Conservation (phyloP, 2,329 filamentous ascomycete species). For the Pestalotiopsis sp. region DNA sequence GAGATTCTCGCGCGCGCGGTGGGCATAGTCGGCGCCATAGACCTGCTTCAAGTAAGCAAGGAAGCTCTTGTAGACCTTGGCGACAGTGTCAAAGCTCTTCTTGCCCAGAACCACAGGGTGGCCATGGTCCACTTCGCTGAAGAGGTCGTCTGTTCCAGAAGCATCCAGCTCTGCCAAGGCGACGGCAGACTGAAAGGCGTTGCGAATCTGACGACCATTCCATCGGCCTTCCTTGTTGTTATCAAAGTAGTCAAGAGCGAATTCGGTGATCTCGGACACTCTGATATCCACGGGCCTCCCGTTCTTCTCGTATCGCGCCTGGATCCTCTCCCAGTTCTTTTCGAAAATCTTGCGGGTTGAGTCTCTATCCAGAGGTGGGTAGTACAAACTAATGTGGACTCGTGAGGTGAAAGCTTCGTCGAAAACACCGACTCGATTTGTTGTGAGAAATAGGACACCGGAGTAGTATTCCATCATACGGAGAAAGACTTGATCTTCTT, state of each 20-base stretch:
- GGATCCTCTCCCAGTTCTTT: constrained; percentile 15
- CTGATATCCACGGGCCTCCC: neutral
- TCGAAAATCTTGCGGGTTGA: constrained; percentile 1
- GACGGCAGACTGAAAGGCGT: constrained; percentile 36
- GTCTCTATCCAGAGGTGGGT: constrained; percentile 20
- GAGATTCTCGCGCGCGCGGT: neutral
- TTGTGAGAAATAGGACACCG: constrained; percentile 41
- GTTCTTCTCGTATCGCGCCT: neutral
- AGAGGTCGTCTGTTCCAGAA: neutral
- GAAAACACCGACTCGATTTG: constrained; percentile 30
- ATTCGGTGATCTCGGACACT: neutral
- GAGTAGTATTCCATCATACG: constrained; percentile 32
- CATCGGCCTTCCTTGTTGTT: constrained; percentile 21
- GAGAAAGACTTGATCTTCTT: constrained; percentile 7
- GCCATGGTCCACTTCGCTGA: neutral
- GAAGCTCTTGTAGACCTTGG: neutral
- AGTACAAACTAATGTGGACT: constrained; percentile 33
- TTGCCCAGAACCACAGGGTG: neutral
- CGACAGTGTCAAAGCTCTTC: neutral
- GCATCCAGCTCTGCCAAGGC: constrained; percentile 11
- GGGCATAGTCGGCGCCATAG: neutral
- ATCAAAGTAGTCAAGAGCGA: neutral
- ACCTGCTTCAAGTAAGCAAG: neutral
- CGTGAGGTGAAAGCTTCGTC: constrained; percentile 28
- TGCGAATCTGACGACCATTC: constrained; percentile 42